Percentiles rank a stretch among this genome's conserved stretches.
phyloP scores from a whole-genome alignment of 2,329 filamentous ascomycete genomes.

The Lizonia empirigonia region DNA sequence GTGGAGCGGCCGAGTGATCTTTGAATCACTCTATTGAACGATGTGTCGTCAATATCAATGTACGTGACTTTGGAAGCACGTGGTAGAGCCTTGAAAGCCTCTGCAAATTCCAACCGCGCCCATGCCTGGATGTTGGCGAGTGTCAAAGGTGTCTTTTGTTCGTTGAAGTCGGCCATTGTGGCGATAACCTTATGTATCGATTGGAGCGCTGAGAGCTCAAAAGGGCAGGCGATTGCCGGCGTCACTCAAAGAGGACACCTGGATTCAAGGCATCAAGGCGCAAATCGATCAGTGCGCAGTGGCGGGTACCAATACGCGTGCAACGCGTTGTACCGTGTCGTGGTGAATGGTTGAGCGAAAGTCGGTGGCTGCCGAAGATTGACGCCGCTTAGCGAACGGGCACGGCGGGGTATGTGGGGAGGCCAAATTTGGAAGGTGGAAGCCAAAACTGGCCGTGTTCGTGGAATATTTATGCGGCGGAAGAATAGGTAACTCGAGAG shows the following conservation, averaged over 20 bases:
- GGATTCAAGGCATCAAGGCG: slow-evolving; percentile 18
- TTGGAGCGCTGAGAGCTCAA: slow-evolving; percentile 3
- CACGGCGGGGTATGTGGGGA: slow-evolving; percentile 19
- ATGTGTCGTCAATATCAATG: slow-evolving; percentile 33
- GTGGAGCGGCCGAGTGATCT: slow-evolving; percentile 33
- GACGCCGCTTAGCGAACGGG: slow-evolving; percentile 17
- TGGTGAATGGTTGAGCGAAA: slow-evolving; percentile 19
- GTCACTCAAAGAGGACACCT: slow-evolving; percentile 10
- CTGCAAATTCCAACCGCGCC: slow-evolving; percentile 29
- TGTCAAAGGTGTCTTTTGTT: slow-evolving; percentile 34
- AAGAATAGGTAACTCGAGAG: background rate
- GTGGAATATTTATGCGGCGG: slow-evolving; percentile 9
- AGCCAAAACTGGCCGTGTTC: slow-evolving; percentile 3
- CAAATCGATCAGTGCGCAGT: slow-evolving; percentile 16
- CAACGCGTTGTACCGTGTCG: slow-evolving; percentile 19
- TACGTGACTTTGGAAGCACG: slow-evolving; percentile 28
- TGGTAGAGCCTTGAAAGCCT: slow-evolving; percentile 27
- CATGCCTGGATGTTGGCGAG: slow-evolving; percentile 31
- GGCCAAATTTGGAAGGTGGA: slow-evolving; percentile 15
- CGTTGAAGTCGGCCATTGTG: slow-evolving; percentile 35
- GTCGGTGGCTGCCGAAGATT: slow-evolving; percentile 18
- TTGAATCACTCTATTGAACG: slow-evolving; percentile 33
- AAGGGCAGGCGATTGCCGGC: slow-evolving; percentile 12
- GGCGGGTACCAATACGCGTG: slow-evolving; percentile 16
- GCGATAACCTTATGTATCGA: slow-evolving; percentile 5